phyloP scores from a whole-genome alignment of 23 red algal species.

The Cyanidioschyzon merolae region DNA sequence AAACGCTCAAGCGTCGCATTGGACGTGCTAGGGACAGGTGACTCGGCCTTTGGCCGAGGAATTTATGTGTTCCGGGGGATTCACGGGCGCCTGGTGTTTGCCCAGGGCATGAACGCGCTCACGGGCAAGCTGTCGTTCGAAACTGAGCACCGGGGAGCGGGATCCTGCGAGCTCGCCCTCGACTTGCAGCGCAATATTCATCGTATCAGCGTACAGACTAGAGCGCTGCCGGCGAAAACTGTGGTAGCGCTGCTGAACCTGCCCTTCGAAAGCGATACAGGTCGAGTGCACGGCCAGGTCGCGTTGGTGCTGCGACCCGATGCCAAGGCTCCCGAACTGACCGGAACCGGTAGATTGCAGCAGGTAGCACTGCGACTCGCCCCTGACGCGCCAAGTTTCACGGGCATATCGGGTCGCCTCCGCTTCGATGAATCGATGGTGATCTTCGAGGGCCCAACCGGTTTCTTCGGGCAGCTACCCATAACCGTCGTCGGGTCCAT shows the following conservation, averaged over 20 bases:
- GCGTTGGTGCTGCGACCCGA: constrained; percentile 41
- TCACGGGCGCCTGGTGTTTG: not conserved
- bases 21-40: not conserved
- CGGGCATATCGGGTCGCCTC: constrained; percentile 35
- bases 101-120: not conserved
- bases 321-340: constrained; percentile 34
- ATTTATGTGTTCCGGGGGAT: not conserved
- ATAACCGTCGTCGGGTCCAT: constrained; percentile 56
- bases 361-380: constrained; percentile 49
- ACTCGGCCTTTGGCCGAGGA: not conserved
- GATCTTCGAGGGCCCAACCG: constrained; percentile 53
- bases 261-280: constrained; percentile 48
- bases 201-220: constrained; percentile 19
- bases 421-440: constrained; percentile 54
- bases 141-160: not conserved
- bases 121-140: not conserved
- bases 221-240: constrained; percentile 20
- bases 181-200: not conserved
- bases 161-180: not conserved
- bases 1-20: not conserved
- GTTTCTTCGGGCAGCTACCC: constrained; percentile 46
- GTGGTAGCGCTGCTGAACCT: constrained; percentile 50
- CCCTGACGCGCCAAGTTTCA: constrained; percentile 49
- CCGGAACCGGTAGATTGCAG: constrained; percentile 31
- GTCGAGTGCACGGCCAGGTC: constrained; percentile 22